Evolutionary conservation across 129 eudicot species (phyloP), one percentile per base, ranked within the genome.

Genomic region (Heracleum sosnowskyi): DNA sequence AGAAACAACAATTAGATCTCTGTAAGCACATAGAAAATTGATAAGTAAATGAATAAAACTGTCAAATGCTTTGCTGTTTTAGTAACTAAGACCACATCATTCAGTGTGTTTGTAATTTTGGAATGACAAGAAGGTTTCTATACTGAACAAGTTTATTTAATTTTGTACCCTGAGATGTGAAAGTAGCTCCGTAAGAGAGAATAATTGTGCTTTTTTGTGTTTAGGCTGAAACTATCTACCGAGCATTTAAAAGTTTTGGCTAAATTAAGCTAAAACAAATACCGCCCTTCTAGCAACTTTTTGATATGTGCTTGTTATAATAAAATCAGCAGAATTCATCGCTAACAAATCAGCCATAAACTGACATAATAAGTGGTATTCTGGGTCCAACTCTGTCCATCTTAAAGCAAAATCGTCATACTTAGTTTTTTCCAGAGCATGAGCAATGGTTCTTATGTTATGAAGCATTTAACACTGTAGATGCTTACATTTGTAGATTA

Each of bases 271-370:
- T 37, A 39, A 72, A 37, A 35, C 5, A 41, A 24, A 24, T 18
- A 82, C 90, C 79, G 42, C 90, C 97, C 98, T 93, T 87, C 98
- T 97, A 9, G 96, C 97, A 72, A 90, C 90, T 86, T 93, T 97
- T 89, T 89, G 98, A 69, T 81, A 93, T 20, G 97, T 92, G 83
- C 97, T 92, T 35, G 97, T 88, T 53, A 92, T 85, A 62, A 92
- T 84, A 80, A 90, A 92, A 84, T 92, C 97, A 70, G 97, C 86
- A 69, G 97, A 51, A 64, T 92, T 92, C 96, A 92, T 92, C 17
- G 96, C 90, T 62, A 92, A 85, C 64, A 92, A 55, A 69, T 92
- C 97, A 36, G 96, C 97, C 1, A 93, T 90, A 75, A 90, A 90
- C 78, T 90, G 97, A 81, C 97, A 88, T 10, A 96, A 90, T 53